Evolutionary conservation across 371 early-diverging fungal genomes (phyloP).

Genomic region (Rhizopus sp.): DNA sequence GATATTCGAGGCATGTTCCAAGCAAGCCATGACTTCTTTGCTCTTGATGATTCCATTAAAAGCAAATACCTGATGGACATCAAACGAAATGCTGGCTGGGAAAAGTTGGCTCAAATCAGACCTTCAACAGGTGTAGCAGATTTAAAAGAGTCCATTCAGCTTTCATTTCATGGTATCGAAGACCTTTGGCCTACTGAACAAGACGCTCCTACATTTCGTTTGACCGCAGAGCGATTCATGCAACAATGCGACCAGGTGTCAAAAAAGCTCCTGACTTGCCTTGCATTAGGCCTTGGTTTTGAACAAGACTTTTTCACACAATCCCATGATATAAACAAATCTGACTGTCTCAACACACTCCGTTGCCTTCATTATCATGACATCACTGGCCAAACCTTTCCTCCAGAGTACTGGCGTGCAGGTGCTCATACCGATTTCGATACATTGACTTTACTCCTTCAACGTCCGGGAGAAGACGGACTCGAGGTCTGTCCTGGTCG

Average conservation of each 20-base stretch:
- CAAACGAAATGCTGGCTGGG: slow-evolving; percentile 39
- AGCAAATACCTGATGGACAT: slow-evolving; percentile 32
- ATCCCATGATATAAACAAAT: slow-evolving; percentile 27
- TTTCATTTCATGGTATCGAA: slow-evolving; percentile 34
- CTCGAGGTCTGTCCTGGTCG: slow-evolving; percentile 39
- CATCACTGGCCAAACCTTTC: slow-evolving; percentile 32
- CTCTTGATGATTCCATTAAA: slow-evolving; percentile 30
- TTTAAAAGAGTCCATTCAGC: slow-evolving; percentile 37
- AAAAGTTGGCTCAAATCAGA: slow-evolving; percentile 36
- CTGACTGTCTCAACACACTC: slow-evolving; percentile 32
- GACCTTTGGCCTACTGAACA: slow-evolving; percentile 35
- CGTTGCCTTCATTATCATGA: slow-evolving; percentile 38
- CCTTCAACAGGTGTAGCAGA: slow-evolving; percentile 41
- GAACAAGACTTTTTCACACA: slow-evolving; percentile 33
- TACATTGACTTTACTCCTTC: slow-evolving; percentile 33
- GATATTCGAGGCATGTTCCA: slow-evolving; percentile 35
- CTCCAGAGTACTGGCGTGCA: slow-evolving; percentile 41
- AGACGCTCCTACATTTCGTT: slow-evolving; percentile 33
- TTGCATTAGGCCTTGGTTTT: slow-evolving; percentile 35
- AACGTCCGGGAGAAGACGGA: slow-evolving; percentile 31
- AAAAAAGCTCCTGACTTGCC: slow-evolving; percentile 25
- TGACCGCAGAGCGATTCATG: slow-evolving; percentile 27
- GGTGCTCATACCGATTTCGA: slow-evolving; percentile 43
- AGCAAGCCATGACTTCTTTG: slow-evolving; percentile 33
- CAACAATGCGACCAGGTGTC: slow-evolving; percentile 33